A percentile compares a stretch with the other conserved stretches of the same genome.
Evolutionary conservation across 2,329 filamentous ascomycete species (phyloP).

Genomic region (Beauveria varroae): DNA sequence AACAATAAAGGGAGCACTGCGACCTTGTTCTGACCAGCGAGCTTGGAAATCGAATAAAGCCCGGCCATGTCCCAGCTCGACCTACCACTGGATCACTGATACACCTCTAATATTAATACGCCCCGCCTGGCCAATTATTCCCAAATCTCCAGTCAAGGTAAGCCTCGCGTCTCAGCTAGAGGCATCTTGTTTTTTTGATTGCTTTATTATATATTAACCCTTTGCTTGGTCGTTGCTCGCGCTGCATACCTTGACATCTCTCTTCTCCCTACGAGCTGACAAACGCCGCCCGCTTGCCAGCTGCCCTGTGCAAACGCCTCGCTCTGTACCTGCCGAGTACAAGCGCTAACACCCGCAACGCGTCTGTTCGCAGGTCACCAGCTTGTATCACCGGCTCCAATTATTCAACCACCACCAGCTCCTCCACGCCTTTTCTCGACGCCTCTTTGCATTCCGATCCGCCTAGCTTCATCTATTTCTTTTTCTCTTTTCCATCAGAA

Average conservation of each 20-base stretch:
- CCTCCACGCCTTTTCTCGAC: not conserved
- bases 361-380: not conserved
- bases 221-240: too few relatives aligned
- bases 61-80: not conserved
- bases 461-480: not conserved
- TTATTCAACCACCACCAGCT: not conserved
- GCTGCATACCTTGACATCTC: too few relatives aligned
- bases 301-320: not conserved
- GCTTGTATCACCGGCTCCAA: not conserved
- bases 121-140: constrained; percentile 3
- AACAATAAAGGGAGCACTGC: too few relatives aligned
- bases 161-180: constrained; percentile 8
- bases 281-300: not conserved
- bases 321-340: not conserved
- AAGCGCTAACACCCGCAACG: not conserved
- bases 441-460: not conserved
- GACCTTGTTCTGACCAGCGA: too few relatives aligned
- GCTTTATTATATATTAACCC: not conserved
- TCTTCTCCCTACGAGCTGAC: not conserved
- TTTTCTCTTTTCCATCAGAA: not conserved
- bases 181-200: not conserved
- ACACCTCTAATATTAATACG: not conserved
- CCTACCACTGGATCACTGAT: not conserved
- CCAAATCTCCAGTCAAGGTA: not conserved
- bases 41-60: not conserved